A percentile compares a stretch with the other conserved stretches of the same genome.
Conservation (phyloP, 352 stramenopile species). For the Phytophthora hibernalis region DNA sequence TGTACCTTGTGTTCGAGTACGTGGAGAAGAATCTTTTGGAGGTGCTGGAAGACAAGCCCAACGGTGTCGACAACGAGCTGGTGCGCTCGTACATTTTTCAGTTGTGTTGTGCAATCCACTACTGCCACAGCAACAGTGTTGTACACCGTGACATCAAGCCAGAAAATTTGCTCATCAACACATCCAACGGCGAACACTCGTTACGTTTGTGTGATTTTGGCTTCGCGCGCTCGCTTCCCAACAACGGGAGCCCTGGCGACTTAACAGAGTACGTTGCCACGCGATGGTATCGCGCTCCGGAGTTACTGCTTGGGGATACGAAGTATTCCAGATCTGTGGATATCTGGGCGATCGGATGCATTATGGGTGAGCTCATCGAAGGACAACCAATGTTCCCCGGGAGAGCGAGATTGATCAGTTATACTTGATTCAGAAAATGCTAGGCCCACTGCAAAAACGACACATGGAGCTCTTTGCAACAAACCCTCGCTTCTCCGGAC, state of each 20-base stretch:
- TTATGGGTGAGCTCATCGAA: constrained; percentile 98
- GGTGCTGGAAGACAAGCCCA: constrained; percentile 92
- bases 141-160: constrained; percentile 99
- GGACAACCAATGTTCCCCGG: constrained; percentile 98
- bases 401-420: constrained; percentile 99
- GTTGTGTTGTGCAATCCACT: constrained; percentile 95
- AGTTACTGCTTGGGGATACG: constrained; percentile 99
- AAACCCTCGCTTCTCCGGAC: constrained; percentile 91
- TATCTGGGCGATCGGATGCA: constrained; percentile 97
- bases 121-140: constrained; percentile 97
- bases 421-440: constrained; percentile 99
- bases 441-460: constrained; percentile 95
- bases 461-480: constrained; percentile 93
- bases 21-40: constrained; percentile 97
- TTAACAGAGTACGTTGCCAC: constrained; percentile 99
- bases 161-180: constrained; percentile 98
- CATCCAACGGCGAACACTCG: constrained; percentile 93
- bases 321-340: constrained; percentile 98
- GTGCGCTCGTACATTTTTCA: constrained; percentile 99
- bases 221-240: constrained; percentile 87
- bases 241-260: constrained; percentile 84
- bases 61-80: constrained; percentile 90
- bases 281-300: constrained; percentile 98
- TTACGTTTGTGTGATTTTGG: constrained; percentile 99
- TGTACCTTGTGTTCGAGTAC: constrained; percentile 99